phyloP scores from a whole-genome alignment of 176 grass and related monocot genomes.

The Thalia dealbata region DNA sequence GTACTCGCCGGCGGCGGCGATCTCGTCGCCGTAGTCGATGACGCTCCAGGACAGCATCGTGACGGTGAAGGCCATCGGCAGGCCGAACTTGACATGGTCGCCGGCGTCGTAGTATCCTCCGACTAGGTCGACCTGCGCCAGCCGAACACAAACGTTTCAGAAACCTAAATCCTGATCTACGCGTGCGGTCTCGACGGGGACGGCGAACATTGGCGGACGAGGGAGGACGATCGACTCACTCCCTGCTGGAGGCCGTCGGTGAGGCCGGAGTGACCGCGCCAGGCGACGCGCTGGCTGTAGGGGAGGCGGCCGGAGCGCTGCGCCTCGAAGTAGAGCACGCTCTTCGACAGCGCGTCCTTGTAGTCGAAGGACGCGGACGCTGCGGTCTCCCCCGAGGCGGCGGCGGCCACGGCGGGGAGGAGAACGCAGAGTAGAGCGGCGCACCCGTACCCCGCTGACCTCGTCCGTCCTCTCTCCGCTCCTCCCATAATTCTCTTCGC shows the following conservation, averaged over 20 bases:
- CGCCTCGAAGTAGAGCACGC: conserved; percentile 91
- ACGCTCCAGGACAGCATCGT: conserved; percentile 16
- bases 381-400: not conserved
- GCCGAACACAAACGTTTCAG: too few species aligned
- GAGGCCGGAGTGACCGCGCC: conserved; percentile 83
- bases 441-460: too few species aligned
- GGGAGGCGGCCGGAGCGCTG: conserved; percentile 83
- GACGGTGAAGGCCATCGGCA: conserved; percentile 10
- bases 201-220: too few species aligned
- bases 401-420: too few species aligned
- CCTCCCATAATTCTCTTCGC: too few species aligned
- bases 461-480: too few species aligned
- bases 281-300: conserved; percentile 61
- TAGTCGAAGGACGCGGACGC: conserved; percentile 30
- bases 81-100: conserved; percentile 12
- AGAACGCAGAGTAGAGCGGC: too few species aligned
- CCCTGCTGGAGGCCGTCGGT: conserved; percentile 91
- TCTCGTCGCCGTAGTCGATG: conserved; percentile 7
- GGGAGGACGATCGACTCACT: conserved; percentile 12
- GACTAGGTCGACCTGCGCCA: conserved; percentile 5
- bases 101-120: conserved; percentile 17
- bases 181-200: too few species aligned
- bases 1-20: conserved; percentile 4
- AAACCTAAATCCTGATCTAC: not conserved
- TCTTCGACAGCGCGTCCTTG: conserved; percentile 54